A percentile compares a stretch with the other conserved stretches of the same genome.
These are phyloP conservation scores for Apiotrichum domesticum DNA, from an alignment of 1,284 basidiomycete species.

Conservation along the genomic window DNA sequence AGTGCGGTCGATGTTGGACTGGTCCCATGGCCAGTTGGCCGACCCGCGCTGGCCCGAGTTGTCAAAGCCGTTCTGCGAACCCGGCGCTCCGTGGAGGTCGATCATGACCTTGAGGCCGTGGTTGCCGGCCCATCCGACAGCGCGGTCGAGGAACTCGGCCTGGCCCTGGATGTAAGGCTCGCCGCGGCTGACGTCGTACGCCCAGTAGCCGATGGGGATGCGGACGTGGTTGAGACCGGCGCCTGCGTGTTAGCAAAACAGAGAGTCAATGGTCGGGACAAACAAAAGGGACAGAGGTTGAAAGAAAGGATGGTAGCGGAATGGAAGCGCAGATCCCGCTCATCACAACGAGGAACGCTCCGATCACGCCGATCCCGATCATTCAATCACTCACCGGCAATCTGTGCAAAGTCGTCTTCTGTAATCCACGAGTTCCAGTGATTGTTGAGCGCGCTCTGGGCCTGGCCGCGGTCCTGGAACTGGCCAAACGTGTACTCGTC, in stretches of 20 bases:
- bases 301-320: no score
- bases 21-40: constrained; percentile 64
- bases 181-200: constrained; percentile 70
- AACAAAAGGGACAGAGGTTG: no score
- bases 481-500: constrained; percentile 74
- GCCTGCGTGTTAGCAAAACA: constrained; percentile 10
- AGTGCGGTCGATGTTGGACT: constrained; percentile 59
- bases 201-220: constrained; percentile 77
- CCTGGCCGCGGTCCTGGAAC: constrained; percentile 39
- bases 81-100: constrained; percentile 67
- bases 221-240: constrained; percentile 74
- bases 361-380: no score
- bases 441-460: constrained; percentile 25
- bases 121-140: constrained; percentile 69
- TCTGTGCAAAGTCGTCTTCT: constrained; percentile 73
- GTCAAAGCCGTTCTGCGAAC: constrained; percentile 72
- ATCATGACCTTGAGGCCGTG: constrained; percentile 70
- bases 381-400: constrained; percentile 54
- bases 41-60: constrained; percentile 68
- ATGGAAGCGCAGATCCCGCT: no score
- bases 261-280: no score
- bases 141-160: constrained; percentile 50
- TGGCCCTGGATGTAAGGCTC: constrained; percentile 58
- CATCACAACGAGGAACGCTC: no score
- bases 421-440: constrained; percentile 55